phyloP scores from a whole-genome alignment of 495 filamentous ascomycete genomes.

The Amphirosellinia nigrospora region DNA sequence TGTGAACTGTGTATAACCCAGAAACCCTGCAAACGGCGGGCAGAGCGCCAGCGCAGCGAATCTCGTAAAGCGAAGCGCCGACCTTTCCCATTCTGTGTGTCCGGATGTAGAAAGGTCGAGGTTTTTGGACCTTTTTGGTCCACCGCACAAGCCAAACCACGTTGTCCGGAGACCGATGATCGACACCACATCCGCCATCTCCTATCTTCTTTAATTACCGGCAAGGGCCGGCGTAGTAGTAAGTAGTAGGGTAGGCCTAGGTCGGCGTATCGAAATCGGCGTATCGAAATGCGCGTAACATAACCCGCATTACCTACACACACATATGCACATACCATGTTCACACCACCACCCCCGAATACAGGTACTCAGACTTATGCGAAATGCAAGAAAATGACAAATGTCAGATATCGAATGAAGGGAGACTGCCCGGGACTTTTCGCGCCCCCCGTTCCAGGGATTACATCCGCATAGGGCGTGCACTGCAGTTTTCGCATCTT shows the following conservation, averaged over 20 bases:
- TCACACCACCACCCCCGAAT: neutral
- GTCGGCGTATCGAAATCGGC: neutral
- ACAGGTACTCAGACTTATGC: neutral
- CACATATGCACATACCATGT: neutral
- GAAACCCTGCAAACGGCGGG: slow-evolving; percentile 4
- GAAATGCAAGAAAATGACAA: slow-evolving; percentile 18
- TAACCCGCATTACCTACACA: neutral
- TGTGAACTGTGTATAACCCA: neutral
- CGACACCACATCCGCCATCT: slow-evolving; percentile 15
- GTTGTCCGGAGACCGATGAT: slow-evolving; percentile 25
- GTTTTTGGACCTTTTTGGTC: neutral
- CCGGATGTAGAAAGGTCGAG: slow-evolving; percentile 6
- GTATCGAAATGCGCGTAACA: neutral
- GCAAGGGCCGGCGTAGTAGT: slow-evolving; percentile 1
- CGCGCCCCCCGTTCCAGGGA: neutral
- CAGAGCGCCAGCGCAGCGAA: slow-evolving; percentile 22
- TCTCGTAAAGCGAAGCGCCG: slow-evolving; percentile 10
- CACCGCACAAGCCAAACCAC: slow-evolving; percentile 11
- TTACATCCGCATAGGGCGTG: neutral
- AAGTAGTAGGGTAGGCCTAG: neutral
- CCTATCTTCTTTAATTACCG: slow-evolving; percentile 19
- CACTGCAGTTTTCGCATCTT: neutral
- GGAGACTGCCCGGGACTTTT: slow-evolving; percentile 16
- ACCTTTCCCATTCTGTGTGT: slow-evolving; percentile 1
- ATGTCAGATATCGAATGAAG: slow-evolving; percentile 10